Evolutionary conservation across 2,329 filamentous ascomycete genomes (phyloP).

Genomic region (Aspergillus alliaceus): DNA sequence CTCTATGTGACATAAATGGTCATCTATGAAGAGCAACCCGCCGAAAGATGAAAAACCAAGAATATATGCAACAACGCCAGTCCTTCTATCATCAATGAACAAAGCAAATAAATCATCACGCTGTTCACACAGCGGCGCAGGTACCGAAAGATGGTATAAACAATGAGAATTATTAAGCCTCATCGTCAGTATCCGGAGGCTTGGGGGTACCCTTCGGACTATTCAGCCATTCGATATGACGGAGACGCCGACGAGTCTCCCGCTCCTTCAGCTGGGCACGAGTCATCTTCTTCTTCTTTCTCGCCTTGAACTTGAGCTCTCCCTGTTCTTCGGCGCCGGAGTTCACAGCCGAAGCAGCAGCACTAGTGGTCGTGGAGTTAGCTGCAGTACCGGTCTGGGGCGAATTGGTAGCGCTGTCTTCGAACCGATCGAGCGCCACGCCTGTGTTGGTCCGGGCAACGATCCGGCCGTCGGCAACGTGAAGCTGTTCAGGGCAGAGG

Average conservation of each 20-base stretch:
- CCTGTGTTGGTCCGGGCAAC: slow-evolving; percentile 78
- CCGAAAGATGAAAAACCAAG: not conserved
- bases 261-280: slow-evolving; percentile 94
- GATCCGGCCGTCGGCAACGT: slow-evolving; percentile 83
- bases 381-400: slow-evolving; percentile 51
- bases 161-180: slow-evolving; percentile 44
- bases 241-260: slow-evolving; percentile 79
- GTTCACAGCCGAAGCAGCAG: slow-evolving; percentile 67
- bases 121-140: not conserved
- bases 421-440: slow-evolving; percentile 78
- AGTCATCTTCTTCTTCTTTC: slow-evolving; percentile 99
- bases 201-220: slow-evolving; percentile 81
- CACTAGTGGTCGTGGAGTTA: slow-evolving; percentile 53
- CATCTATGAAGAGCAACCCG: not conserved
- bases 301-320: slow-evolving; percentile 81
- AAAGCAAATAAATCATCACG: not conserved
- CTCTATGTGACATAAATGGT: not conserved
- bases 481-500: slow-evolving; percentile 94
- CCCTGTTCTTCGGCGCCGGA: slow-evolving; percentile 78
- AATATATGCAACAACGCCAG: not conserved
- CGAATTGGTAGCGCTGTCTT: slow-evolving; percentile 70
- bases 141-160: slow-evolving; percentile 2
- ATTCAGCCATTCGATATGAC: slow-evolving; percentile 80
- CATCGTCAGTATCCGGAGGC: slow-evolving; percentile 75
- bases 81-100: slow-evolving; percentile 1